Conservation (phyloP, 2,329 filamentous ascomycete species). For the Nigrospora sphaerica region DNA sequence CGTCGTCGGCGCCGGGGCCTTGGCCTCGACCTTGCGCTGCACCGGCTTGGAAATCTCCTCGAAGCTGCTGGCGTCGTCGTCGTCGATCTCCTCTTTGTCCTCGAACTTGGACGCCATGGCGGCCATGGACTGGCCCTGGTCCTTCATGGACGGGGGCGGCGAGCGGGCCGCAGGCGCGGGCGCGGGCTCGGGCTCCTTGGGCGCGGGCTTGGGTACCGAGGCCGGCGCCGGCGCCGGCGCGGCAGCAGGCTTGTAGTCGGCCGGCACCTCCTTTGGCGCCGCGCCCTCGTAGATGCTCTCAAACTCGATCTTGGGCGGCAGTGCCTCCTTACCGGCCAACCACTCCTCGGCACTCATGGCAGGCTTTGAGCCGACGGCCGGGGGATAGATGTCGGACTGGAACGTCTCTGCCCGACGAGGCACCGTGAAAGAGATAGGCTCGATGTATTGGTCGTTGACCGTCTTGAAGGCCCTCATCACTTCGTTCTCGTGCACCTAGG, state of each 20-base stretch:
- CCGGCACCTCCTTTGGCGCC: constrained; percentile 68
- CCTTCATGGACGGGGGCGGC: constrained; percentile 64
- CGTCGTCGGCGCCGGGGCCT: constrained; percentile 19
- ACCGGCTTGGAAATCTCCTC: constrained; percentile 75
- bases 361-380: constrained; percentile 71
- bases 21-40: constrained; percentile 41
- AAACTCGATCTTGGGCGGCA: constrained; percentile 88
- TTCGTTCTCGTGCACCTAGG: constrained; percentile 85
- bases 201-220: constrained; percentile 35
- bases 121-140: constrained; percentile 82
- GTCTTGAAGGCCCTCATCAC: constrained; percentile 96
- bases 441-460: constrained; percentile 87
- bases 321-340: constrained; percentile 74
- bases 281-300: constrained; percentile 85
- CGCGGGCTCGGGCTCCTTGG: constrained; percentile 43
- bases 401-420: constrained; percentile 89
- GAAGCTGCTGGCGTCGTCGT: constrained; percentile 68
- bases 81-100: constrained; percentile 56
- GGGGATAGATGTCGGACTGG: constrained; percentile 95
- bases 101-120: constrained; percentile 81
- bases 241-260: constrained; percentile 56
- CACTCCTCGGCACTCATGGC: constrained; percentile 77
- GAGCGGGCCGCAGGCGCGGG: constrained; percentile 42
- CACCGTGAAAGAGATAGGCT: constrained; percentile 96
- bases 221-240: constrained; percentile 34